Evolutionary conservation across 2,329 filamentous ascomycete genomes (phyloP), one percentile per base, ranked within the genome.

Genomic region (Diaporthe sp.): DNA sequence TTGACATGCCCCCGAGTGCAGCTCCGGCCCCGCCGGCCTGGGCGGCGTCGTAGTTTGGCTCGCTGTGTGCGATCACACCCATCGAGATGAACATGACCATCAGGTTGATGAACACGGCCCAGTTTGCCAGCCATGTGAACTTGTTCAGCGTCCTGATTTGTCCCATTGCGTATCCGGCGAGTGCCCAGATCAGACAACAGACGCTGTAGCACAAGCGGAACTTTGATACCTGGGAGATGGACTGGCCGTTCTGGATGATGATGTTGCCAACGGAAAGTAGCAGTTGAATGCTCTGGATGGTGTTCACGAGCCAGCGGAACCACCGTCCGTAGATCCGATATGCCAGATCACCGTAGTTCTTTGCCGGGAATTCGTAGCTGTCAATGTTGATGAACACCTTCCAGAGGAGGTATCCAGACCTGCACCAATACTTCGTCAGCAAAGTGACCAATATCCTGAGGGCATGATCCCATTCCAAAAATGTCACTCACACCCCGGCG

Each of bases 31-130:
- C 81, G 13, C 77, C 80, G 37, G 80, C 78, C 42, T 76, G 61
- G 9, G 81, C 80, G 9, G 80, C 80, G 2, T 77, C 78, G 77
- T 87, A 90, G 77, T 90, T 88, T 0, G 89, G 89, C 5, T 83
- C 82, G 5, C 84, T 86, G 73, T 88, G 82, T 1, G 87, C 85
- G 6, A 86, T 85, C 6, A 88, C 86, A 31, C 86, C 88, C 86
- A 90, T 90, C 3, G 86, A 88, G 75, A 90, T 86, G 78, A 90
- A 85, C 57, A 91, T 87, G 73, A 89, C 84, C 31, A 87, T 78
- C 25, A 91, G 75, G 73, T 90, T 91, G 65, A 90, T 78, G 86
- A 88, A 91, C 5, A 91, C 86, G 0, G 88, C 85, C 42, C 87
- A 78, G 77, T 89, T 90, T 10, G 89, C 88, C 1, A 91, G 79